Base-by-base conservation (phyloP, 1,139 yeast species). In the Candida anutae region DNA sequence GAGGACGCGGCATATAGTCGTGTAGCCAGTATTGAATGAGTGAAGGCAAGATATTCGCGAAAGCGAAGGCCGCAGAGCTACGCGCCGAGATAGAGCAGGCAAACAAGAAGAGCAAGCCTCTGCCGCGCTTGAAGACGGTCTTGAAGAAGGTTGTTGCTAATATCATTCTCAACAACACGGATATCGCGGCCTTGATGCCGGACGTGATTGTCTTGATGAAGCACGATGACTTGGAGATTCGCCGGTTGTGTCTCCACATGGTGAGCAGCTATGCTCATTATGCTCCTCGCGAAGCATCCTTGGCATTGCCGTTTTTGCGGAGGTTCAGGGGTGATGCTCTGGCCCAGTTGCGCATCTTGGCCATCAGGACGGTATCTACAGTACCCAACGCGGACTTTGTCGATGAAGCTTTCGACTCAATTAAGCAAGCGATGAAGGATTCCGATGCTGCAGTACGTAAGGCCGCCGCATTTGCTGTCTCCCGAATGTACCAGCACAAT, bases 101-200 rank as follows among this genome's bases (percentile, higher is more conserved):
- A 14, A 67, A 68, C 40, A 72, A 68, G 45, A 69, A 68, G 45
- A 74, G 75, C 40, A 62, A 61, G 36, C 67, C 71, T 4, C 62
- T 57, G 21, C 43, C 43, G 36, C 62, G 55, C 50, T 65, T 77
- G 44, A 77, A 74, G 47, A 56, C 69, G 14, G 77, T 85, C 1
- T 58, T 90, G 39, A 79, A 78, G 50, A 82, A 82, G 47, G 69
- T 85, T 17, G 67, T 87, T 5, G 94, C 95, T 25, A 88, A 87
- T 50, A 69, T 85, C 54, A 79, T 93, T 4, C 65, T 87, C 56
- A 87, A 87, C 33, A 85, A 85, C 48, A 68, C 69, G 38, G 96
- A 88, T 45, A 71, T 87, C 73, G 65, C 75, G 8, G 47, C 61
- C 21, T 48, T 88, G 34, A 71, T 79, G 48, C 77, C 80, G 1